A percentile compares a stretch with the other conserved stretches of the same genome.
Conservation (phyloP, 257 asterid genomes). For the Solanum piurae region DNA sequence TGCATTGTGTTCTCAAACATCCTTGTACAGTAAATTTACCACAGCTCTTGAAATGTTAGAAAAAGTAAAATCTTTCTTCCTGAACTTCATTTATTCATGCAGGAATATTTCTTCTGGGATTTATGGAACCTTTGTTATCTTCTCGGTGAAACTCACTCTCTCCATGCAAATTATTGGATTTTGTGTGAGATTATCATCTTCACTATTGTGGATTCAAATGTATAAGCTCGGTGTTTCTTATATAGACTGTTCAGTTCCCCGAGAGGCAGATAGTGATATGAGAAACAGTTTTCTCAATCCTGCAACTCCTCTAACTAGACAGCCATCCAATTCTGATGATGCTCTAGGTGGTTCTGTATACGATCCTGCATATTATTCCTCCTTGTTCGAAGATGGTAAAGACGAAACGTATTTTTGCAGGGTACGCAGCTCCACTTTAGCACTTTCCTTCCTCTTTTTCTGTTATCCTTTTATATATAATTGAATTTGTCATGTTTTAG, state of each 20-base stretch:
- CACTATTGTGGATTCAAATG: slow-evolving; percentile 88
- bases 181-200: slow-evolving; percentile 68
- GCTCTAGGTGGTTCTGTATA: slow-evolving; percentile 67
- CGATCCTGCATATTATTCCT: slow-evolving; percentile 71
- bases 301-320: slow-evolving; percentile 49
- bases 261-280: slow-evolving; percentile 66
- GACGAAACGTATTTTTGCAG: slow-evolving; percentile 25
- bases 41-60: not conserved
- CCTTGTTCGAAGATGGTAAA: slow-evolving; percentile 70
- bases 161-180: slow-evolving; percentile 80
- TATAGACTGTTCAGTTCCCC: slow-evolving; percentile 39
- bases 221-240: slow-evolving; percentile 84
- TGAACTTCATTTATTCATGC: slow-evolving; percentile 13
- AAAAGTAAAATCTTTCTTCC: not conserved
- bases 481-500: not conserved
- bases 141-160: slow-evolving; percentile 78
- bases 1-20: not conserved
- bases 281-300: slow-evolving; percentile 81
- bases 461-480: not conserved
- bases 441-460: not conserved
- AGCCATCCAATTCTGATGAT: slow-evolving; percentile 54
- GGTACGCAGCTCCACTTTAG: slow-evolving; percentile 32
- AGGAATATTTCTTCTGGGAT: slow-evolving; percentile 62
- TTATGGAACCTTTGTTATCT: slow-evolving; percentile 53
- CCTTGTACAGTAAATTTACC: not conserved